phyloP scores from a whole-genome alignment of 2,329 filamentous ascomycete species.

The Colletotrichum sansevieriae region DNA sequence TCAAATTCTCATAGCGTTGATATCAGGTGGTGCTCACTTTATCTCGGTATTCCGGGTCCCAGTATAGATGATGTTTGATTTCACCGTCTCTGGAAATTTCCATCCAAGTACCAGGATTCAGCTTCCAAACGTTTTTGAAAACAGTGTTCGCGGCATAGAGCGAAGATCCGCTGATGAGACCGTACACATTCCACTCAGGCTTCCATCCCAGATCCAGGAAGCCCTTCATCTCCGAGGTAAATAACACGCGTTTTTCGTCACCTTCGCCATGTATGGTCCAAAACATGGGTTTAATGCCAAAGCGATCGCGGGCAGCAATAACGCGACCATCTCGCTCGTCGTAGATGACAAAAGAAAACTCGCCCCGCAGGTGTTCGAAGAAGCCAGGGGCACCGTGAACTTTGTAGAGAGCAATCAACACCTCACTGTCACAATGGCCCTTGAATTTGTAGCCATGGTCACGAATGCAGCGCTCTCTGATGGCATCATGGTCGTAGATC shows the following conservation, averaged over 20 bases:
- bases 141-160: conserved; percentile 59
- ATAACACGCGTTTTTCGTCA: conserved; percentile 52
- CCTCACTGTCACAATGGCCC: conserved; percentile 62
- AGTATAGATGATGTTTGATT: conserved; percentile 60
- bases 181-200: conserved; percentile 65
- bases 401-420: conserved; percentile 66
- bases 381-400: conserved; percentile 56
- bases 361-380: conserved; percentile 61
- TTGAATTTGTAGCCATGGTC: conserved; percentile 58
- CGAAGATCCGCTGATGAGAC: conserved; percentile 59
- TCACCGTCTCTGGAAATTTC: conserved; percentile 52
- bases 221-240: conserved; percentile 67
- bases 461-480: conserved; percentile 53
- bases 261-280: conserved; percentile 53
- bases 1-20: not conserved
- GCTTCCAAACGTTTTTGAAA: conserved; percentile 61
- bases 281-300: conserved; percentile 70
- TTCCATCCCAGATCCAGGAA: conserved; percentile 65
- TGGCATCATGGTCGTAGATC: conserved; percentile 65
- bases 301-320: conserved; percentile 65
- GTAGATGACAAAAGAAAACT: conserved; percentile 66
- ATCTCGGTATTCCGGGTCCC: conserved; percentile 65
- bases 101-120: conserved; percentile 60
- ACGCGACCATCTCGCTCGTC: conserved; percentile 56
- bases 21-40: conserved; percentile 54